Evolutionary conservation across 768 basidiomycete genomes (phyloP).

Genomic region (Chiua virens): DNA sequence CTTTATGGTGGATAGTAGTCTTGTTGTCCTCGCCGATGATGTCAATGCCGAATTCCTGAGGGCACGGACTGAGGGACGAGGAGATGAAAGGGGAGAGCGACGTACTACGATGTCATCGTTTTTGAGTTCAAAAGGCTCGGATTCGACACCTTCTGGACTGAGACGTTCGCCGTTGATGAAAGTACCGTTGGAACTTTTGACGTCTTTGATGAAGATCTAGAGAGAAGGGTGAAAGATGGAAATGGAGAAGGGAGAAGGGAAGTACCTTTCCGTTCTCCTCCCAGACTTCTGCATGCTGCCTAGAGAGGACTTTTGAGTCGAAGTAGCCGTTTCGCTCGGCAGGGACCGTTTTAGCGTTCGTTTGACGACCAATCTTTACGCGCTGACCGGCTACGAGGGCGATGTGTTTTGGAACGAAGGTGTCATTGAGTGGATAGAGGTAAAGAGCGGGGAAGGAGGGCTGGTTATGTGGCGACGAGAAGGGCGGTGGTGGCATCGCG

Average conservation of each 20-base stretch:
- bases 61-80: slow-evolving; percentile 5
- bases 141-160: slow-evolving; percentile 85
- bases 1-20: slow-evolving; percentile 97
- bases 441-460: slow-evolving; percentile 48
- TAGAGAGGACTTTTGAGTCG: slow-evolving; percentile 90
- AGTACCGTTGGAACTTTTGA: slow-evolving; percentile 96
- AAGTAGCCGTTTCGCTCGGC: slow-evolving; percentile 95
- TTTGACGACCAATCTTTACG: slow-evolving; percentile 93
- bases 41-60: slow-evolving; percentile 97
- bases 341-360: slow-evolving; percentile 92
- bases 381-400: slow-evolving; percentile 63
- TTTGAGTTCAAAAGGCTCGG: slow-evolving; percentile 91
- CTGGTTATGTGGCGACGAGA: slow-evolving; percentile 30
- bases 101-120: slow-evolving; percentile 94
- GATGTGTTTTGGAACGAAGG: slow-evolving; percentile 93
- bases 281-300: slow-evolving; percentile 99
- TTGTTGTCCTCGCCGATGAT: slow-evolving; percentile 98
- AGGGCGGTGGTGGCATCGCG: slow-evolving; percentile 36
- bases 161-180: slow-evolving; percentile 97
- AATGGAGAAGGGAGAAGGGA: not conserved
- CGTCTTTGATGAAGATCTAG: slow-evolving; percentile 97
- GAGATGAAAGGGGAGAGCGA: slow-evolving; percentile 12
- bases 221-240: slow-evolving; percentile 11
- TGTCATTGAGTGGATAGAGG: slow-evolving; percentile 94
- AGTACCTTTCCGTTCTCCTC: slow-evolving; percentile 84